Conservation (phyloP, 2,329 filamentous ascomycete genomes). For the Fusarium agapanthi region DNA sequence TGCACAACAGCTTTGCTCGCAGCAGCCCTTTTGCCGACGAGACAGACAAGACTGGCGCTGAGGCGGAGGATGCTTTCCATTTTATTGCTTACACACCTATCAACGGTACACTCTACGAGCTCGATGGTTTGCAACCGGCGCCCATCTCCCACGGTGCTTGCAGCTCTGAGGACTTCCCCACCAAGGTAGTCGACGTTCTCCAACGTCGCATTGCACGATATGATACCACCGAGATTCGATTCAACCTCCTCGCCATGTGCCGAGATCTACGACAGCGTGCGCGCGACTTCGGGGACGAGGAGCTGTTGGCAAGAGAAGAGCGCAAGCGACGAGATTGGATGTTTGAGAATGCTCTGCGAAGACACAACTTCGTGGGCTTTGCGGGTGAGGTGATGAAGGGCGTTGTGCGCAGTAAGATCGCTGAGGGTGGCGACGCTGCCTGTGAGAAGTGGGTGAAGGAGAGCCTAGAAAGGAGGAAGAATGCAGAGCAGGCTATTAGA, state of each 20-base stretch:
- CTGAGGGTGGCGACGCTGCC: slow-evolving; percentile 67
- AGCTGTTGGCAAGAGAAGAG: slow-evolving; percentile 81
- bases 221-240: slow-evolving; percentile 86
- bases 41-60: slow-evolving; percentile 68
- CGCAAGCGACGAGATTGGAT: slow-evolving; percentile 86
- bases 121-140: slow-evolving; percentile 92
- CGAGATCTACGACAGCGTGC: slow-evolving; percentile 82
- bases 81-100: slow-evolving; percentile 95
- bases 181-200: slow-evolving; percentile 85
- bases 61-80: slow-evolving; percentile 91
- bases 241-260: slow-evolving; percentile 95
- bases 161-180: slow-evolving; percentile 74
- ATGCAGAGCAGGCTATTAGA: slow-evolving; percentile 47
- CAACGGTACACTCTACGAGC: slow-evolving; percentile 84
- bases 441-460: slow-evolving; percentile 80
- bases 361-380: slow-evolving; percentile 97
- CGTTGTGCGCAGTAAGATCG: slow-evolving; percentile 79
- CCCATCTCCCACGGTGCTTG: slow-evolving; percentile 90
- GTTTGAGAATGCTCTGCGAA: slow-evolving; percentile 91
- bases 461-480: slow-evolving; percentile 64
- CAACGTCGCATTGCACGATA: slow-evolving; percentile 86
- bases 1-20: slow-evolving; percentile 90
- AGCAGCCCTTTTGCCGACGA: slow-evolving; percentile 94
- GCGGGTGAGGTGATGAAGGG: slow-evolving; percentile 89
- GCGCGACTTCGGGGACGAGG: slow-evolving; percentile 81